These are phyloP conservation scores for Apophysomyces trapeziformis DNA, from an alignment of 371 early-diverging fungal species.

Conservation along the genomic window DNA sequence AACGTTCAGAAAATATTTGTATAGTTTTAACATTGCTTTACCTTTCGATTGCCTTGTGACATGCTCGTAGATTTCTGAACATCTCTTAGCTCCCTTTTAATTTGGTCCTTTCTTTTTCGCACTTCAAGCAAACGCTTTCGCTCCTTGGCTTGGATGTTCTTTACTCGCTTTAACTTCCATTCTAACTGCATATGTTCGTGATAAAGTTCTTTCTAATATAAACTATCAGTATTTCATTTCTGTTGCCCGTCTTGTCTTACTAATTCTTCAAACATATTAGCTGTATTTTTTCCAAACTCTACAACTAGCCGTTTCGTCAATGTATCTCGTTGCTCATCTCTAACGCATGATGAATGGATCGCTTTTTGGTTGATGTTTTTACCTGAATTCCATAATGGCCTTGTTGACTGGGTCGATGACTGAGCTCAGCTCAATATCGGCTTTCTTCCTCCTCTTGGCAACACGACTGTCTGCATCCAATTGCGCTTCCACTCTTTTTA, in stretches of 20 bases:
- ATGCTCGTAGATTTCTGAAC: not conserved
- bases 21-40: not conserved
- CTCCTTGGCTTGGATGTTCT: not conserved
- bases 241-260: not conserved
- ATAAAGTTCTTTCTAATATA: not conserved
- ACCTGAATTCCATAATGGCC: not conserved
- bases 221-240: not conserved
- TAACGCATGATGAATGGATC: not conserved
- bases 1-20: not conserved
- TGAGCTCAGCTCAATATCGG: not conserved
- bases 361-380: not conserved
- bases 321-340: not conserved
- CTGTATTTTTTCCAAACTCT: not conserved
- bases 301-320: not conserved
- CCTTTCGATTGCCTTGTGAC: not conserved
- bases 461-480: not conserved
- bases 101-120: not conserved
- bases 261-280: not conserved
- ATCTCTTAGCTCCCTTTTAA: not conserved
- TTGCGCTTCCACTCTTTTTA: not conserved
- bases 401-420: not conserved
- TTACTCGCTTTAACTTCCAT: constrained; percentile 1
- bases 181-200: constrained; percentile 1
- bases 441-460: not conserved
- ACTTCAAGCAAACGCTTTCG: not conserved